Conservation (phyloP, 2,329 filamentous ascomycete genomes). For the Botrytis medusae region DNA sequence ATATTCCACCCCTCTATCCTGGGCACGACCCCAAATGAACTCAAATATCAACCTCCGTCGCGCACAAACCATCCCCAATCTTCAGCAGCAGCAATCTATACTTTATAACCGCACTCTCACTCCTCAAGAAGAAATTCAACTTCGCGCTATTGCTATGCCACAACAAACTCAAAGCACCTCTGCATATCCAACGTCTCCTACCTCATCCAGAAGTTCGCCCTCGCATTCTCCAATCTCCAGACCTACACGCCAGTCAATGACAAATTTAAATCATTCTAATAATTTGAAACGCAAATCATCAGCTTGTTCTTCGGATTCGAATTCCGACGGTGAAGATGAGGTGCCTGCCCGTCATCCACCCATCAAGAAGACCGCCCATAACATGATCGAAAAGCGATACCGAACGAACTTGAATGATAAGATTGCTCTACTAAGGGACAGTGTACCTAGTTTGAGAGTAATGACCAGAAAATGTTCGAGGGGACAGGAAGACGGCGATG, state of each 20-base stretch:
- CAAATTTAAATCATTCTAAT: constrained; percentile 49
- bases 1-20: constrained; percentile 37
- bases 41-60: constrained; percentile 15
- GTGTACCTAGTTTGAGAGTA: constrained; percentile 66
- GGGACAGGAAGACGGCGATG: constrained; percentile 51
- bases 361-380: constrained; percentile 77
- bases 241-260: constrained; percentile 41
- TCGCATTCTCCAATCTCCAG: constrained; percentile 49
- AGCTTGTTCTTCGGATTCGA: constrained; percentile 29
- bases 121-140: constrained; percentile 41
- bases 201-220: constrained; percentile 35
- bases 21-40: constrained; percentile 29
- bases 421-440: constrained; percentile 72
- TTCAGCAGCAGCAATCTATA: constrained; percentile 15
- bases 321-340: constrained; percentile 49
- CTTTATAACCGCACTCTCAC: constrained; percentile 26
- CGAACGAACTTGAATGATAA: constrained; percentile 83
- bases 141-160: constrained; percentile 65
- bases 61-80: constrained; percentile 11
- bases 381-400: constrained; percentile 84
- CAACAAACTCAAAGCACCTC: constrained; percentile 42
- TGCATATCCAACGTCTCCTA: constrained; percentile 51
- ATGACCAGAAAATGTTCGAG: constrained; percentile 47
- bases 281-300: constrained; percentile 44
- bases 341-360: constrained; percentile 47